phyloP scores from a whole-genome alignment of 257 asterid species.

The Anisodus acutangulus region DNA sequence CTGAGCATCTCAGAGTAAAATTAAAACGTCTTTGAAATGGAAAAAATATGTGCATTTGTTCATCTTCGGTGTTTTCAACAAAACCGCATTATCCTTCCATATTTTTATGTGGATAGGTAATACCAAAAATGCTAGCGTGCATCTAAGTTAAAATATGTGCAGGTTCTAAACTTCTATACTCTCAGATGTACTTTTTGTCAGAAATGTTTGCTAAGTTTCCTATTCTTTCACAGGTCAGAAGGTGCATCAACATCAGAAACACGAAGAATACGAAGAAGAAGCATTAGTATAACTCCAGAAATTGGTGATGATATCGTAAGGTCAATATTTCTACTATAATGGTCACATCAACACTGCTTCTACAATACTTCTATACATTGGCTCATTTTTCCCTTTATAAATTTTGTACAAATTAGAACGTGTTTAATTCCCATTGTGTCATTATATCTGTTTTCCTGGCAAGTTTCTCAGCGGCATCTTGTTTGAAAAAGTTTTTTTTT shows the following conservation, averaged over 20 bases:
- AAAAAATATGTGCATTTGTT: slow-evolving; percentile 6
- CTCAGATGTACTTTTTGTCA: background rate
- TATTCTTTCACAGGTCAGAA: slow-evolving; percentile 67
- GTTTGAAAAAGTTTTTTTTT: background rate
- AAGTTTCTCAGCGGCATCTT: background rate
- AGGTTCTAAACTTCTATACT: slow-evolving; percentile 3
- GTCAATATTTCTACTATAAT: slow-evolving; percentile 48
- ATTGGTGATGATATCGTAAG: slow-evolving; percentile 97
- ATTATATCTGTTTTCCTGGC: too few species aligned
- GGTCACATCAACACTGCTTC: slow-evolving; percentile 7
- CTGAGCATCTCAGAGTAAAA: background rate
- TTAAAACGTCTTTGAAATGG: background rate
- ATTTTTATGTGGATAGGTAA: background rate
- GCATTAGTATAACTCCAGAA: slow-evolving; percentile 96
- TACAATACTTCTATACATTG: background rate
- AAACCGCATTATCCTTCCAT: background rate
- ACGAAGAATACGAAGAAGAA: slow-evolving; percentile 83
- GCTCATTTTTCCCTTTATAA: too few species aligned
- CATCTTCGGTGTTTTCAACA: background rate
- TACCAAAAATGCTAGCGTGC: background rate
- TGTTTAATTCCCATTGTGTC: too few species aligned
- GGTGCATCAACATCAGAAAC: slow-evolving; percentile 79
- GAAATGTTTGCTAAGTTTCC: background rate
- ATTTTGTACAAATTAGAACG: too few species aligned
- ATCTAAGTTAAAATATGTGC: background rate